Base-by-base conservation (phyloP, 345 rosid genomes). In the Eutrema heterophyllum region DNA sequence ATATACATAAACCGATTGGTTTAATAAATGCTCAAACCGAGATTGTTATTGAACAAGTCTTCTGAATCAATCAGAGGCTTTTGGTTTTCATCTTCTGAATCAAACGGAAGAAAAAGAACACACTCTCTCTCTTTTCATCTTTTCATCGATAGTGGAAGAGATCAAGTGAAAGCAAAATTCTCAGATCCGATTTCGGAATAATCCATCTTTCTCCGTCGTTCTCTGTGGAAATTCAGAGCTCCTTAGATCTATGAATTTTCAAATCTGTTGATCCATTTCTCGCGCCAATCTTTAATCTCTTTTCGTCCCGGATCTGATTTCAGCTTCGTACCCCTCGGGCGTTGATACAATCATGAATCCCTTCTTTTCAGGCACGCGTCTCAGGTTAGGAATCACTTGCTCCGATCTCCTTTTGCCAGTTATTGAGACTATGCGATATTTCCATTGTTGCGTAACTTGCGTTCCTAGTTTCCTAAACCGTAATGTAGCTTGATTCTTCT, bases 281-380 rank as follows among this genome's bases (percentile, higher is more conserved):
- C 44, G 14, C 24, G n/a, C 5, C 7, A 67, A 29, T 18, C 64
- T 36, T 30, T 10, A 24, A 56, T 48, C 26, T 48, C n/a, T 21
- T 44, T 38, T 61, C 67, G 5, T 41, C 35, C 48, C 33, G 72
- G 60, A 70, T 77, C 77, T 71, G 68, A 40, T 50, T 66, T 58
- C 63, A 66, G 41, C 68, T 45, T 50, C 45, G 64, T 12, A 26
- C 4, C 43, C 9, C 8, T 10, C 49, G 50, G 76, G 53, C 41
- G 73, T 71, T 79, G 84, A 85, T 77, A 77, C 89, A 82, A 81
- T 87, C 92, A 95, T 95, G 97, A 88, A 92, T 86, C 85, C 97
- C 68, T 92, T 92, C 83, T 92, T 92, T 50, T 91, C 99, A 77
- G 97, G 93, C 58, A 94, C 97, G 71, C 97, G 99, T 76, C 89